Base-by-base conservation (phyloP, 495 filamentous ascomycete genomes). In the Penicillium verhagenii region DNA sequence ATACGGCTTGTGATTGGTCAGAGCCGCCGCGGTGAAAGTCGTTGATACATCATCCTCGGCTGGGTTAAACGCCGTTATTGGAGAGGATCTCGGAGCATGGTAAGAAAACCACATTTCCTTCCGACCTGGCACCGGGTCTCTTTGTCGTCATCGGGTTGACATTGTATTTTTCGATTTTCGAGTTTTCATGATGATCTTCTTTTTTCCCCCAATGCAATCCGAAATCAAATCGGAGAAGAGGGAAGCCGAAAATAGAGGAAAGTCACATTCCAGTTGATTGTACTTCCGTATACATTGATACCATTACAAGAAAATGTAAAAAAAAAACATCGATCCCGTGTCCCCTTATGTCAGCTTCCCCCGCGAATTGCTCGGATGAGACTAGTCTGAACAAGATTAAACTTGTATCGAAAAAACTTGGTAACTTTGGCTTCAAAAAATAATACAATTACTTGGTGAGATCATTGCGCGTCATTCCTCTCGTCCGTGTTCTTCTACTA, bases 61-160 rank as follows among this genome's bases (percentile, higher is more conserved):
- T 66, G 65, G 28, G 61, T 49, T 67, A 61, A 64, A 63, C 68
- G 65, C 65, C 65, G 62, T 67, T 65, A 65, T 68, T 68, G 61
- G 61, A 60, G 61, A 50, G 45, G 20, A 47, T 35, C 25, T 26
- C 45, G 52, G 57, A 58, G 52, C 39, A 49, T 37, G 45, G 38
- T 57, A 40, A 20, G 25, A 23, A 23, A 20, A 26, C 29, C 14
- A 52, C 40, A 33, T 47, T 45, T 14, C 31, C 48, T 58, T 60
- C 65, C 65, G 67, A 69, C 16, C 28, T n/a, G 24, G 45, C 28
- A 31, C 28, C 28, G 38, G 8, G n/a, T 40, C 38, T 40, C 38
- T 40, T 18, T 40, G 19, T 14, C 42, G 42, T 45, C 20, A 46
- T 26, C n/a, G 19, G 23, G 43, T 46, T 26, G 23, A 11, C 18